Base-by-base conservation (phyloP, 108 stramenopile genomes). In the Pseudonitzschia pungens region DNA sequence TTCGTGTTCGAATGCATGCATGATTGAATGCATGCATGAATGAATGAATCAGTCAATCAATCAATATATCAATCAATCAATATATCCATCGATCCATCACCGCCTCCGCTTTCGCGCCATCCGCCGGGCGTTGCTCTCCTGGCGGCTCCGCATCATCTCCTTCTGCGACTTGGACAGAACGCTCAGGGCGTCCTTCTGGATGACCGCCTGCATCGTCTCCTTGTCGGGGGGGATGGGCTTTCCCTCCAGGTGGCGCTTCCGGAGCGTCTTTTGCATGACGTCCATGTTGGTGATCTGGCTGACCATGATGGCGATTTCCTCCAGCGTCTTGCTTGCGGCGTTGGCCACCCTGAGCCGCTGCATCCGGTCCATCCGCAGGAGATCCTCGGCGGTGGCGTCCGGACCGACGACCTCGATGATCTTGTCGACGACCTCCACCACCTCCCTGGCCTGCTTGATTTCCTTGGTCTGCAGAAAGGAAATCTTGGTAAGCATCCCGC, bases 221-320 rank as follows among this genome's bases (percentile, higher is more conserved):
- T 83, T 72, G 64, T 88, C 86, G n/a, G 72, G 65, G 14, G 92
- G 89, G 62, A 93, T 76, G 31, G 86, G 58, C 63, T 85, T 81
- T 0, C 89, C 86, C 53, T 83, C 76, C 51, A 70, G 33, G 33
- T 86, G 71, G 22, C 93, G 82, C 69, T 87, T 86, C 26, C 90
- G 77, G 32, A 94, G 72, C 22, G 90, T 84, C 32, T 82, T 75
- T 73, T 94, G 93, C 93, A 94, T 91, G 42, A 89, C 79, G 16
- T 85, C 83, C 90, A 94, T 88, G 28, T 83, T 77, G 22, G 85
- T 78, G 72, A 91, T 89, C 66, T 90, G 89, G 4, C 80, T 50
- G 45, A 91, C 53, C 40, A 94, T 62, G n/a, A 79, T 65, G 21
- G 84, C 71, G 15, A 92, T 74, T 50, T 94, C 90, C 50, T 89